These are phyloP conservation scores for Peronospora belbahrii DNA, from an alignment of 352 stramenopile genomes.

Conservation along the genomic window DNA sequence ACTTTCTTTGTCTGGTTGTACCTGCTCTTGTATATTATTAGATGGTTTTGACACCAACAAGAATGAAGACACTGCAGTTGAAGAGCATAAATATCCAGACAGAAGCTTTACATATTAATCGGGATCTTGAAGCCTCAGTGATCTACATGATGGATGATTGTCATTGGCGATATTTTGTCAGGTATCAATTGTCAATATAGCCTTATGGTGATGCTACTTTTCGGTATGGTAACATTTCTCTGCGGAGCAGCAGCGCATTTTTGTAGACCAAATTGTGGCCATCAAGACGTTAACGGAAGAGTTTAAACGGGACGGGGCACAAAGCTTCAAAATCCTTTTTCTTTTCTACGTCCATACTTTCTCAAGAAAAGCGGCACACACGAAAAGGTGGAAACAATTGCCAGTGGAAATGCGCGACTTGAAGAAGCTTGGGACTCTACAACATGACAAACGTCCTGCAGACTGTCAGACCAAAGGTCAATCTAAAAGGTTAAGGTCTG, in stretches of 20 bases:
- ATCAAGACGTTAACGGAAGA: slow-evolving; percentile 12
- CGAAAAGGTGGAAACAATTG: slow-evolving; percentile 1
- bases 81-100: slow-evolving; percentile 2
- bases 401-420: slow-evolving; percentile 17
- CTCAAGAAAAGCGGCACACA: slow-evolving; percentile 14
- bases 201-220: slow-evolving; percentile 13
- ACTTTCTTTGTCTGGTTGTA: slow-evolving; percentile 3
- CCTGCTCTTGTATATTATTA: no score
- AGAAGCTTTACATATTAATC: slow-evolving; percentile 9
- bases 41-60: not conserved
- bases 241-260: slow-evolving; percentile 31
- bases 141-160: not conserved
- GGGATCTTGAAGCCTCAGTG: not conserved
- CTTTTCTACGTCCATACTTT: not conserved
- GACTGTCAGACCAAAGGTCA: slow-evolving; percentile 15
- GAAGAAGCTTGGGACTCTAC: slow-evolving; percentile 19
- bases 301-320: slow-evolving; percentile 14
- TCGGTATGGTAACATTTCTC: slow-evolving; percentile 21
- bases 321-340: slow-evolving; percentile 1
- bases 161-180: slow-evolving; percentile 15
- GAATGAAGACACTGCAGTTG: not conserved
- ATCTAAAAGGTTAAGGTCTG: slow-evolving; percentile 24
- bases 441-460: slow-evolving; percentile 14
- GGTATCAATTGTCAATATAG: slow-evolving; percentile 9
- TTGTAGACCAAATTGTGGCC: slow-evolving; percentile 40